A percentile compares a stretch with the other conserved stretches of the same genome.
Conservation (phyloP, 2,329 filamentous ascomycete species). For the Aspergillus fijiensis region DNA sequence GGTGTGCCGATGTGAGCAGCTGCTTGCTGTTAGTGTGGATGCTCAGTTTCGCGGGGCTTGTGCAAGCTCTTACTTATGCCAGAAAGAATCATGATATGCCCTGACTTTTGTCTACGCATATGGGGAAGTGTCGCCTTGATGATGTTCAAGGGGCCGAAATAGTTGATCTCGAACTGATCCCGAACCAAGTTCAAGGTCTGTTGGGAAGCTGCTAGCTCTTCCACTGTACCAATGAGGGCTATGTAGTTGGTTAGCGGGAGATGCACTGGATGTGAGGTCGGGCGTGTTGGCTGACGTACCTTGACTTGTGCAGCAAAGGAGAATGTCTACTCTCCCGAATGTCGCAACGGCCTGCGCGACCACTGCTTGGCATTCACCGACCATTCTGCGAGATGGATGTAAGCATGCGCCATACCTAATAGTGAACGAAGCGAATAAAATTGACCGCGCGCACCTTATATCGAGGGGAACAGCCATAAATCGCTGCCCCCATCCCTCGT, state of each 20-base stretch:
- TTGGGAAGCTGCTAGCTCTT: conserved; percentile 75
- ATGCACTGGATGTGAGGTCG: not conserved
- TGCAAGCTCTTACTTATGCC: conserved; percentile 62
- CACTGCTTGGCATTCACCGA: conserved; percentile 76
- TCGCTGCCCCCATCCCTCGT: conserved; percentile 77
- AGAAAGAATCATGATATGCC: conserved; percentile 86
- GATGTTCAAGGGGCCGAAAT: conserved; percentile 94
- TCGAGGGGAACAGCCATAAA: conserved; percentile 64
- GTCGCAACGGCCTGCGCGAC: conserved; percentile 80
- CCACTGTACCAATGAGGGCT: conserved; percentile 87
- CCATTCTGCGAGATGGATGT: conserved; percentile 43
- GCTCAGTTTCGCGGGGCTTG: too few species aligned
- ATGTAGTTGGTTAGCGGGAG: conserved; percentile 11
- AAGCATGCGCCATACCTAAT: conserved; percentile 10
- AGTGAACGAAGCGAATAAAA: not conserved
- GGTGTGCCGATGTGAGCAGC: conserved; percentile 89
- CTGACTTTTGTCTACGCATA: conserved; percentile 75
- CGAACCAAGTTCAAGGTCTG: conserved; percentile 75
- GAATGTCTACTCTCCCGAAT: conserved; percentile 84
- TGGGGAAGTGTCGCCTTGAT: conserved; percentile 83
- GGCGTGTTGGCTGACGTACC: conserved; percentile 49
- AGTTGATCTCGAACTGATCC: conserved; percentile 91
- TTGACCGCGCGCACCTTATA: conserved; percentile 45
- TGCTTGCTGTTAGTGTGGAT: conserved; percentile 29
- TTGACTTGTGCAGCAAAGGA: conserved; percentile 87